Evolutionary conservation across 148 eudicot genomes (phyloP).

Genomic region (Diospyros kaki): DNA sequence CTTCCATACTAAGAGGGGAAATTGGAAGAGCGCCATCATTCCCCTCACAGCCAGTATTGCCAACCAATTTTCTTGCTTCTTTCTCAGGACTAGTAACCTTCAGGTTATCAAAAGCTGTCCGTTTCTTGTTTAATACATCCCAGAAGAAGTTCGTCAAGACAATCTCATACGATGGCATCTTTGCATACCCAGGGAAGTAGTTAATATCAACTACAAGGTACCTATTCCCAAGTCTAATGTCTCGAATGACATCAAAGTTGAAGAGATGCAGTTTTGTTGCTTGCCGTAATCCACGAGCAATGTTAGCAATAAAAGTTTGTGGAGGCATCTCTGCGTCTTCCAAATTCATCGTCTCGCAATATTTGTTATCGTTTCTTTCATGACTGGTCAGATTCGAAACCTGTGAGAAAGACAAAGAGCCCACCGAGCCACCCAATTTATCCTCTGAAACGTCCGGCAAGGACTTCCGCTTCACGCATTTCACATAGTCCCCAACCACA

Average conservation of each 20-base stretch:
- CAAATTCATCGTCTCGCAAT: constrained; percentile 42
- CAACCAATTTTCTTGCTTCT: constrained; percentile 23
- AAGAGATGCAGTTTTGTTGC: constrained; percentile 51
- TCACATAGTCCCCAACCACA: constrained; percentile 64
- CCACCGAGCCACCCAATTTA: constrained; percentile 33
- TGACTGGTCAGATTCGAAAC: constrained; percentile 48
- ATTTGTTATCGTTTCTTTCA: constrained; percentile 43
- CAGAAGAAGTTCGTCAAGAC: constrained; percentile 69
- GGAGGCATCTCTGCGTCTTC: constrained; percentile 70
- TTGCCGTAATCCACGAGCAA: constrained; percentile 46
- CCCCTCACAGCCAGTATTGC: constrained; percentile 22
- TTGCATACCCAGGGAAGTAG: constrained; percentile 91
- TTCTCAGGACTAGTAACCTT: constrained; percentile 7
- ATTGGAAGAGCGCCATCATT: constrained; percentile 17
- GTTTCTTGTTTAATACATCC: constrained; percentile 42
- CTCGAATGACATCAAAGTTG: constrained; percentile 76
- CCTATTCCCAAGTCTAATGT: constrained; percentile 47
- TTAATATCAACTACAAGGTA: constrained; percentile 87
- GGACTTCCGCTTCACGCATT: constrained; percentile 69
- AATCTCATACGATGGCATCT: constrained; percentile 67
- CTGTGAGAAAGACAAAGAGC: constrained; percentile 65
- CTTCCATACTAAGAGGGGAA: constrained; percentile 20
- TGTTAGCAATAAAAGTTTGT: constrained; percentile 32
- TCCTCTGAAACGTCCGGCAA: constrained; percentile 64
- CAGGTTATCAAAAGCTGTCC: constrained; percentile 12